Base-by-base conservation (phyloP, 1,284 basidiomycete genomes). In the Cryptococcus jaspeensis region DNA sequence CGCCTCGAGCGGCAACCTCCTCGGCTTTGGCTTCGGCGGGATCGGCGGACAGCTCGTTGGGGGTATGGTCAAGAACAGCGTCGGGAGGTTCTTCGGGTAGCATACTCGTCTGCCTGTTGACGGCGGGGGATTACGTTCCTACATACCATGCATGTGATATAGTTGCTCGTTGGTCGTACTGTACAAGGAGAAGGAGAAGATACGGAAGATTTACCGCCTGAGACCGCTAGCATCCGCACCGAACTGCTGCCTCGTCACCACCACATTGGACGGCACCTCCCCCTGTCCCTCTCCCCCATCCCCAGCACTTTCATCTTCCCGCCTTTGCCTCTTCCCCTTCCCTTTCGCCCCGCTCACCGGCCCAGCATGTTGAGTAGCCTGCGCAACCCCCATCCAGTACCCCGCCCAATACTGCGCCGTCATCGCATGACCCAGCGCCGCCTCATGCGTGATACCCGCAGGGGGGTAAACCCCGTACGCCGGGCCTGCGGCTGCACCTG, bases 41-140 rank as follows among this genome's bases (percentile, higher is more conserved):
- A 75, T 93, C 48, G 88, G 90, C 2, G 87, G 89, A 9, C 87
- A 89, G 69, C 77, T 95, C 37, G 74, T 93, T 35, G 85, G 86
- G 2, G 85, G 89, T 9, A 85, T 87, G 5, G 84, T 94, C 41
- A 88, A 87, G 78, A 89, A 85, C 71, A 84, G 87, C 48, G 83
- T 93, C n/a, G 87, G 89, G 15, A 82, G 84, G 58, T 80, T 92
- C 82, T 36, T 76, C 42, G 59, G 64, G 28, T 67, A 60, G 23
- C 23, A 25, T 16, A 20, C 23, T 28, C 28, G 15, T 5, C 18
- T 43, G 3, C 5, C 15, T n/a, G 18, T 43, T 5, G 41, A 6
- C 9, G 28, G 28, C 22, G 12, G n/a, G 5, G 40, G 22, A 22
- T 18, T 5, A 12, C 40, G 22, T 42, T 4, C 40, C 40, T 5